Conservation (phyloP, 31 red algal species). For the Porphyra umbilicalis region DNA sequence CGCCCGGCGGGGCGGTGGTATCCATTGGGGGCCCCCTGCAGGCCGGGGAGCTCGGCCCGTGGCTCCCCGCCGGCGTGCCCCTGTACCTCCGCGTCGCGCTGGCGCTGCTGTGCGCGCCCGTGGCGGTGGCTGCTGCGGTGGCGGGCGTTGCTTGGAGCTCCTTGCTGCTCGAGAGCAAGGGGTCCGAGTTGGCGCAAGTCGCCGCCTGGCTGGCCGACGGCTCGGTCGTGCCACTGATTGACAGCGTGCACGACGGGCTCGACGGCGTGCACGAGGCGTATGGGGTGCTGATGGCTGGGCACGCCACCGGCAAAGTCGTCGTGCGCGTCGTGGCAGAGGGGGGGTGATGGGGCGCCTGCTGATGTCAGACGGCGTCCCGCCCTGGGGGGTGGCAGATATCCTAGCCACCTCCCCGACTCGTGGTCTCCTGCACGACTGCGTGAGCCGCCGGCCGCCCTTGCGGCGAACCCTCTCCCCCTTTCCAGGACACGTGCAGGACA, state of each 20-base stretch:
- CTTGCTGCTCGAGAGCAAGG: neutral
- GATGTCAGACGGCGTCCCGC: too few relatives aligned
- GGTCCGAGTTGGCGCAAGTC: neutral
- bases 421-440: too few relatives aligned
- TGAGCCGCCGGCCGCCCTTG: too few relatives aligned
- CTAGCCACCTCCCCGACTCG: too few relatives aligned
- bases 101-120: neutral
- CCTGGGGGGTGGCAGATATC: too few relatives aligned
- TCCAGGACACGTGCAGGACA: too few relatives aligned
- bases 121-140: neutral
- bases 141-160: neutral
- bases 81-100: neutral
- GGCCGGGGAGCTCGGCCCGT: neutral
- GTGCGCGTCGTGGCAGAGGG: neutral
- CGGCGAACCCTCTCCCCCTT: too few relatives aligned
- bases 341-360: neutral
- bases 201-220: neutral
- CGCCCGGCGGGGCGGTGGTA: neutral
- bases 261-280: neutral
- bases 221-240: neutral
- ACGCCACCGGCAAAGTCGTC: neutral
- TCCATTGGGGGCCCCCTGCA: neutral
- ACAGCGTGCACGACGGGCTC: neutral
- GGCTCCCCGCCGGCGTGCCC: neutral
- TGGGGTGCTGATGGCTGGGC: neutral